Base-by-base conservation (phyloP, 73 alveolate species). In the Paramecium biaurelia region DNA sequence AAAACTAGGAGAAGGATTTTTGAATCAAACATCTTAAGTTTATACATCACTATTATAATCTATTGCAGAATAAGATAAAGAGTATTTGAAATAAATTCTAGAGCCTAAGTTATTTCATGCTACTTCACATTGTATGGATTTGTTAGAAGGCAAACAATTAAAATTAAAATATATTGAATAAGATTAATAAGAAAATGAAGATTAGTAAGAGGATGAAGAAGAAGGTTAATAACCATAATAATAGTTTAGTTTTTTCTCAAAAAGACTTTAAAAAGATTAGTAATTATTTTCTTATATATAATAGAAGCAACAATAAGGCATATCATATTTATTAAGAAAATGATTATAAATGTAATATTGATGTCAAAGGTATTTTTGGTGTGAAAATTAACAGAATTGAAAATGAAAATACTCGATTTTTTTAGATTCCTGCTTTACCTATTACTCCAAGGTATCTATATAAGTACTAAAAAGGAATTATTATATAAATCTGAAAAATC, bases 351-450 rank as follows among this genome's bases (percentile, higher is more conserved):
- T 79, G 45, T 2, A 79, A 79, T 79, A 15, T 79, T 15, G 90
- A 79, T 79, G 76, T 79, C 5, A 41, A 23, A 47, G 90, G 90
- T 3, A 28, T 79, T 2, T 79, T 79, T 79, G 90, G 90, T 10
- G 63, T 45, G 9, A 79, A 41, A 42, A 79, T 79, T 14, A 43
- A 43, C 32, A 79, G 90, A 79, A 23, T 3, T 23, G 90, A 79
- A 45, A 79, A 79, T 79, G 56, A 23, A 43, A 47, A 79, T 42
- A 23, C 45, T 30, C 20, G 30, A 24, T 47, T 43, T 42, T 9
- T 43, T 30, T 21, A 79, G 47, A 38, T 79, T 18, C 72, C 72
- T 24, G 28, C 70, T 15, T 23, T 79, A 2, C 45, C 32, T 7
- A 12, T 21, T 8, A 47, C 90, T 12, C 74, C 74, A 41, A 79